Evolutionary conservation across 768 basidiomycete genomes (phyloP).

Genomic region (Suillus tomentosus): DNA sequence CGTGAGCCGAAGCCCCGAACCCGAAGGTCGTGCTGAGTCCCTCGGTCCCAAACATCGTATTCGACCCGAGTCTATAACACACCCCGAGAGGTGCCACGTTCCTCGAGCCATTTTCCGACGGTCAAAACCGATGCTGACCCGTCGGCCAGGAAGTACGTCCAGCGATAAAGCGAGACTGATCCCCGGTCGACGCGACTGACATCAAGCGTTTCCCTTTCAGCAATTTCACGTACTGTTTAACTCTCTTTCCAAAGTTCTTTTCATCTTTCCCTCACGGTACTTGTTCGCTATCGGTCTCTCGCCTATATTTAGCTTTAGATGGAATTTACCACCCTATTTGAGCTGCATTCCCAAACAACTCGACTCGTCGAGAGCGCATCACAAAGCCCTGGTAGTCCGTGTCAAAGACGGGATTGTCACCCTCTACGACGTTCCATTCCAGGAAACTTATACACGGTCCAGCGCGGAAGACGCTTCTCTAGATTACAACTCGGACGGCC

Average conservation of each 20-base stretch:
- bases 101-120: conserved; percentile 56
- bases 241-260: conserved; percentile 82
- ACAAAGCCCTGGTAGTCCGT: conserved; percentile 62
- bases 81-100: conserved; percentile 63
- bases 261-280: conserved; percentile 84
- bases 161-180: conserved; percentile 54
- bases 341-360: conserved; percentile 87
- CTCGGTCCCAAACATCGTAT: conserved; percentile 62
- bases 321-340: conserved; percentile 80
- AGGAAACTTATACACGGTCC: conserved; percentile 78
- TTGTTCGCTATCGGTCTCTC: conserved; percentile 84
- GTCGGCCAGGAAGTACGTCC: conserved; percentile 49
- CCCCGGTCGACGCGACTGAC: conserved; percentile 60
- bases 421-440: conserved; percentile 81
- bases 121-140: conserved; percentile 72
- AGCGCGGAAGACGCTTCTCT: conserved; percentile 72
- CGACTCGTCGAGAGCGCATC: conserved; percentile 78
- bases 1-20: conserved; percentile 49
- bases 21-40: conserved; percentile 61
- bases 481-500: conserved; percentile 75
- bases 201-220: conserved; percentile 78
- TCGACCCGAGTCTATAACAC: conserved; percentile 64
- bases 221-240: conserved; percentile 83
- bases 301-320: conserved; percentile 85
- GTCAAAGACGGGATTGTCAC: conserved; percentile 70